Evolutionary conservation across 352 stramenopile species (phyloP), one percentile per base, ranked within the genome.

Genomic region (Pythium volutum): DNA sequence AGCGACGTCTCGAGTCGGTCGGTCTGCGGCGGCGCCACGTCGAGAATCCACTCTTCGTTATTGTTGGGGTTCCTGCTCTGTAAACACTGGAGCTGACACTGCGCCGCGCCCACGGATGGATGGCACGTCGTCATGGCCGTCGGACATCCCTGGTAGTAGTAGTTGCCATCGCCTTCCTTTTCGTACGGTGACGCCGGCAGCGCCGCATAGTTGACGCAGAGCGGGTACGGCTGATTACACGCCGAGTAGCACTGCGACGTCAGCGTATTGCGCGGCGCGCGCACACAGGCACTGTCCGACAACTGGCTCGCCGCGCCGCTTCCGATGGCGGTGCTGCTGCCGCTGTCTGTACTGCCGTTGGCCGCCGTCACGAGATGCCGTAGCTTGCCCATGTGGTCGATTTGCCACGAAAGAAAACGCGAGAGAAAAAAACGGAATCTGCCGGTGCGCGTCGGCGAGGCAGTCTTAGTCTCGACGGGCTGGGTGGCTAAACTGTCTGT

Each of bases 51-150:
- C 41, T 77, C 62, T 0, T 58, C 27, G 23, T 71, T 64, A 25
- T 45, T 53, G 6, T 45, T 48, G 18, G 22, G 27, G 43, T 75
- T 77, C 29, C 68, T 66, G 9, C 68, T 72, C 51, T 82, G 71
- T 25, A 91, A 61, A 36, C 82, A 91, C 69, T 91, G 82, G 46
- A 90, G 34, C 59, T 91, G 71, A 54, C 82, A 91, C 55, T 73
- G 50, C 1, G 64, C 67, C 2, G 60, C 38, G 15, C 76, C 78
- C 5, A 79, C 74, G 33, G 79, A 75, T 26, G 66, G 56, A 23
- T 78, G 64, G 67, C 82, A 91, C 57, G 80, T 75, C 29, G 63
- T 54, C 66, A 87, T 84, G 14, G 60, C 66, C 5, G 77, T 66
- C 16, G 74, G 71, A 50, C 82, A 91, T 8, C 82, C 82, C 8